phyloP scores from a whole-genome alignment of 257 asterid species.

The Forsythia suspensa region DNA sequence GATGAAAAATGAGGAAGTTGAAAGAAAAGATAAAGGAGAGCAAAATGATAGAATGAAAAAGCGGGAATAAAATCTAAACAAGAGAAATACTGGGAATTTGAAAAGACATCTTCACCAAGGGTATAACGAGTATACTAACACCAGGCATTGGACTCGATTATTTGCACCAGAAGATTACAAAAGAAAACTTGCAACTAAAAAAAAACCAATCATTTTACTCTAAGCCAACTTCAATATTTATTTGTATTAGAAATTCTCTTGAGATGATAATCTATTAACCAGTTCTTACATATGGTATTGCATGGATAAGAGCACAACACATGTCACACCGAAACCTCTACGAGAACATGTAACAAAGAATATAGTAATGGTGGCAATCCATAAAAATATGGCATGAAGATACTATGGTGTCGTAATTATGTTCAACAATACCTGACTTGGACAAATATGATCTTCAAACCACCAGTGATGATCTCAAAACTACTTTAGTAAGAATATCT shows the following conservation, averaged over 20 bases:
- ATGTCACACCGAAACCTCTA: background rate
- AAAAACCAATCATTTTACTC: background rate
- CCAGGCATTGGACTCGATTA: too few species aligned
- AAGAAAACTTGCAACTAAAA: background rate
- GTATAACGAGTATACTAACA: too few species aligned
- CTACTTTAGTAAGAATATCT: too few species aligned
- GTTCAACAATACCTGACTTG: background rate
- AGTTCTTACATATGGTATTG: too few species aligned
- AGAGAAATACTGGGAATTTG: too few species aligned
- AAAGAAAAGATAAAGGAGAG: too few species aligned
- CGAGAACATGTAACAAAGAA: background rate
- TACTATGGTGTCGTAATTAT: background rate
- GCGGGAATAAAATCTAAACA: too few species aligned
- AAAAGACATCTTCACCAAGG: too few species aligned
- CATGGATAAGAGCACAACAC: background rate
- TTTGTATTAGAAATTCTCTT: background rate
- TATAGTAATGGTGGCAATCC: background rate
- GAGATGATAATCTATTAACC: background rate
- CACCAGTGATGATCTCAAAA: background rate
- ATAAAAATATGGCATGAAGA: background rate
- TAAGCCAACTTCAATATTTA: background rate
- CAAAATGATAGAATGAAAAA: too few species aligned
- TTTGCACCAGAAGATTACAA: background rate
- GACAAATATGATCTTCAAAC: background rate
- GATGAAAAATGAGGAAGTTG: too few species aligned